phyloP scores from a whole-genome alignment of 2,329 filamentous ascomycete species.

The Fulvia fulva region DNA sequence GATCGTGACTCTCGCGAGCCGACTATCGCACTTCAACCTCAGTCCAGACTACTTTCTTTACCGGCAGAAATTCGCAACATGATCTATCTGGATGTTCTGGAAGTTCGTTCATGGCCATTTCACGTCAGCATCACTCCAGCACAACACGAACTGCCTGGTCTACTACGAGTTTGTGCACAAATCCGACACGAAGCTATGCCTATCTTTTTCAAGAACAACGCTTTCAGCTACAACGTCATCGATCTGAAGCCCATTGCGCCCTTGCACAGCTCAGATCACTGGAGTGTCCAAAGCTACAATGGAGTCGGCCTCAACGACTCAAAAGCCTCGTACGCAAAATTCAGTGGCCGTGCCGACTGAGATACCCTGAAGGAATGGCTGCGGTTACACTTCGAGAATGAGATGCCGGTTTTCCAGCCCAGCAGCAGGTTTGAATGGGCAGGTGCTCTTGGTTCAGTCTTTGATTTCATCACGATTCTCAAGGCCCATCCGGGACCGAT shows the following conservation, averaged over 20 bases:
- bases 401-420: neutral
- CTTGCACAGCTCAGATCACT: neutral
- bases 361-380: neutral
- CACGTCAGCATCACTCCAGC: slow-evolving; percentile 33
- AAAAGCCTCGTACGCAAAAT: neutral
- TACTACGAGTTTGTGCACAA: slow-evolving; percentile 42
- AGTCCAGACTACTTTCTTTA: slow-evolving; percentile 27
- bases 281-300: neutral
- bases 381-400: neutral
- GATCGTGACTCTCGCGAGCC: neutral
- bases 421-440: neutral
- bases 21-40: neutral
- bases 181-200: slow-evolving; percentile 40
- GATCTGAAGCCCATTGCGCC: neutral
- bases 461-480: neutral
- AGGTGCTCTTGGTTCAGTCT: neutral
- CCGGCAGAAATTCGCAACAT: slow-evolving; percentile 42
- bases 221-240: slow-evolving; percentile 28
- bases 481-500: neutral
- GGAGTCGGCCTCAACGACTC: neutral
- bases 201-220: slow-evolving; percentile 46
- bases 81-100: slow-evolving; percentile 41
- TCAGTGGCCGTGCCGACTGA: neutral
- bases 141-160: slow-evolving; percentile 35
- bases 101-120: neutral